Conservation (phyloP, 2,329 filamentous ascomycete species). For the Calonectria pteridis region DNA sequence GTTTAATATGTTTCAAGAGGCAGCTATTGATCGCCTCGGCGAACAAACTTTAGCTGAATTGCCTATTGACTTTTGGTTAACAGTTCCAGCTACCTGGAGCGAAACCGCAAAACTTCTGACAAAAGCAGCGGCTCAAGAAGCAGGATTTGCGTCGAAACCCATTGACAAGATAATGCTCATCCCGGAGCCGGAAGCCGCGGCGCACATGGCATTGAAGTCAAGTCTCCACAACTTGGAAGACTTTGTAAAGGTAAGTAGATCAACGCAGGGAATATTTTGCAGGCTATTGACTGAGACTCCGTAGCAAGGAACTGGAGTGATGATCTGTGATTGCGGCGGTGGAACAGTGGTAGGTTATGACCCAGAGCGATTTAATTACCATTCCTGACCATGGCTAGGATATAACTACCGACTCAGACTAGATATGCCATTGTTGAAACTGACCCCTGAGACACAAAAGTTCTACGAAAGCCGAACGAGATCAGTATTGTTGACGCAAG, state of each 20-base stretch:
- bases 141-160: slow-evolving; percentile 2
- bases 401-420: neutral
- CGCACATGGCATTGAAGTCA: slow-evolving; percentile 18
- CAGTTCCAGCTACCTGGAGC: slow-evolving; percentile 29
- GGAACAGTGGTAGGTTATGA: slow-evolving; percentile 6
- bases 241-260: slow-evolving; percentile 67
- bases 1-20: slow-evolving; percentile 22
- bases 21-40: neutral
- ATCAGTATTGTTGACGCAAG: slow-evolving; percentile 6
- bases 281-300: neutral
- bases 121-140: slow-evolving; percentile 19
- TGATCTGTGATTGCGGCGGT: slow-evolving; percentile 21
- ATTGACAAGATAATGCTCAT: slow-evolving; percentile 29
- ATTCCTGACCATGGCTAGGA: neutral
- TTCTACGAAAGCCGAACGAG: slow-evolving; percentile 1
- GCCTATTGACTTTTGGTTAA: slow-evolving; percentile 28
- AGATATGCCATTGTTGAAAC: neutral
- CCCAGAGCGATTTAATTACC: neutral
- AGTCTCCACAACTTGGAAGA: slow-evolving; percentile 8
- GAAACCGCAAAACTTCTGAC: slow-evolving; percentile 26
- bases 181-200: slow-evolving; percentile 29
- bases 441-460: neutral
- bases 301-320: neutral
- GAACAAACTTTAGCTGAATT: neutral
- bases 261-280: no score